phyloP scores from a whole-genome alignment of 345 rosid genomes.

The Moricandia arvensis region DNA sequence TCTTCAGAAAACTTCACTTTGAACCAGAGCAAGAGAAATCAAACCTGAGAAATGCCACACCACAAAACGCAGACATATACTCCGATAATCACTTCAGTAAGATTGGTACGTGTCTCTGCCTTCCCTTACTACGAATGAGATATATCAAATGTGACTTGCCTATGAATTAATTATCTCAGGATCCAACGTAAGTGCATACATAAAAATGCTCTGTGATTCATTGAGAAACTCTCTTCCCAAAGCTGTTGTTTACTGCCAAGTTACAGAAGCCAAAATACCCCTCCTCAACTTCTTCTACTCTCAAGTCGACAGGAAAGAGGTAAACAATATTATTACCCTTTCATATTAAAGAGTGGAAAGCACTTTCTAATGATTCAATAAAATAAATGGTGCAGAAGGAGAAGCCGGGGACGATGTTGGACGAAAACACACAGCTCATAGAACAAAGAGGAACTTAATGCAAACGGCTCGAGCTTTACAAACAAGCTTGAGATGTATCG shows the following conservation, averaged over 20 bases:
- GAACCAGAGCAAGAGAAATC: slow-evolving; percentile 72
- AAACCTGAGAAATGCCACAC: slow-evolving; percentile 42
- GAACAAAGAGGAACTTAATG: slow-evolving; percentile 67
- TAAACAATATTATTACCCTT: slow-evolving; percentile 7
- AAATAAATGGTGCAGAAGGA: slow-evolving; percentile 54
- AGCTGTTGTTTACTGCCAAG: slow-evolving; percentile 95
- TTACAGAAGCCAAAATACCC: slow-evolving; percentile 83
- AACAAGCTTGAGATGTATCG: slow-evolving; percentile 93
- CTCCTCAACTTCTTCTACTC: slow-evolving; percentile 79
- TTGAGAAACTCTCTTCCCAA: slow-evolving; percentile 85
- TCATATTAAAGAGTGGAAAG: neutral
- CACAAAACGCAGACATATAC: slow-evolving; percentile 57
- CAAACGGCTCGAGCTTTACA: slow-evolving; percentile 89
- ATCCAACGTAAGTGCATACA: slow-evolving; percentile 84
- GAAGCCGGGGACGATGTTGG: slow-evolving; percentile 89
- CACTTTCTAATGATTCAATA: neutral
- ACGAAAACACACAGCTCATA: slow-evolving; percentile 95
- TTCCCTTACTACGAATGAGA: slow-evolving; percentile 1
- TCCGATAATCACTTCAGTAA: slow-evolving; percentile 81
- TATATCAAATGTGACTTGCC: slow-evolving; percentile 8
- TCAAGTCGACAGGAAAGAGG: slow-evolving; percentile 90
- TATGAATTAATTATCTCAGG: slow-evolving; percentile 44
- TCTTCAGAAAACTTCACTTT: slow-evolving; percentile 81
- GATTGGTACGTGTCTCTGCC: slow-evolving; percentile 51
- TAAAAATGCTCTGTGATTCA: slow-evolving; percentile 89